These are phyloP conservation scores for Yamadazyma nakazawae DNA, from an alignment of 805 yeast species.

Conservation along the genomic window DNA sequence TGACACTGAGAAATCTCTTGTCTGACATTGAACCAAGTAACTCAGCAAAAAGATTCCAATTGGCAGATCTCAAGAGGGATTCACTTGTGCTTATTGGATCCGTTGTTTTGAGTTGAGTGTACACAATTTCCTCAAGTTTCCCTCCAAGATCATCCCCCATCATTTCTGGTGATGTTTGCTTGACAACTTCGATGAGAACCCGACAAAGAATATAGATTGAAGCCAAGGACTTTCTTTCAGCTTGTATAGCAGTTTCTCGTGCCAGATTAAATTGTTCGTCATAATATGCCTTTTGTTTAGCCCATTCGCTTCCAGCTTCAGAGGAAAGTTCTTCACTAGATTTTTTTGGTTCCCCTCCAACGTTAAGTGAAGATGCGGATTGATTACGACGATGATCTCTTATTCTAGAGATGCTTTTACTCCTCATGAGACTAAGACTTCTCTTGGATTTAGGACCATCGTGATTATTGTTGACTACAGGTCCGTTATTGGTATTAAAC, in stretches of 20 bases:
- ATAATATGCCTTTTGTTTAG: conserved; percentile 22
- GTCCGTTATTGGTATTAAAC: conserved; percentile 3
- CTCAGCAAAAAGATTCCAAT: conserved; percentile 90
- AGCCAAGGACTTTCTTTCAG: conserved; percentile 82
- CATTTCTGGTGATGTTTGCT: conserved; percentile 73
- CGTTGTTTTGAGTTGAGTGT: conserved; percentile 81
- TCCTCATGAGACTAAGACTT: conserved; percentile 38
- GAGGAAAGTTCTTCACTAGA: conserved; percentile 1
- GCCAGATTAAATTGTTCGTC: conserved; percentile 41
- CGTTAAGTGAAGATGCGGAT: conserved; percentile 39
- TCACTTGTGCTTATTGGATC: conserved; percentile 68
- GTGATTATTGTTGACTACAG: conserved; percentile 4
- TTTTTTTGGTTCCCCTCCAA: conserved; percentile 1
- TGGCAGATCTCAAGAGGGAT: conserved; percentile 78
- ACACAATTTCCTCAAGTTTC: conserved; percentile 88
- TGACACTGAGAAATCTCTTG: conserved; percentile 77
- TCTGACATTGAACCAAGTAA: conserved; percentile 88
- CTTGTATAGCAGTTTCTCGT: conserved; percentile 69
- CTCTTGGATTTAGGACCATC: conserved; percentile 28
- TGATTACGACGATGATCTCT: conserved; percentile 46
- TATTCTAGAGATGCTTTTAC: conserved; percentile 35
- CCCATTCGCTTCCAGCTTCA: conserved; percentile 13
- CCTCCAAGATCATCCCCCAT: conserved; percentile 77
- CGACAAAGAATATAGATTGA: conserved; percentile 87
- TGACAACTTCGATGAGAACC: conserved; percentile 87